Evolutionary conservation across 345 rosid genomes (phyloP).

Genomic region (Dipteronia sinensis): DNA sequence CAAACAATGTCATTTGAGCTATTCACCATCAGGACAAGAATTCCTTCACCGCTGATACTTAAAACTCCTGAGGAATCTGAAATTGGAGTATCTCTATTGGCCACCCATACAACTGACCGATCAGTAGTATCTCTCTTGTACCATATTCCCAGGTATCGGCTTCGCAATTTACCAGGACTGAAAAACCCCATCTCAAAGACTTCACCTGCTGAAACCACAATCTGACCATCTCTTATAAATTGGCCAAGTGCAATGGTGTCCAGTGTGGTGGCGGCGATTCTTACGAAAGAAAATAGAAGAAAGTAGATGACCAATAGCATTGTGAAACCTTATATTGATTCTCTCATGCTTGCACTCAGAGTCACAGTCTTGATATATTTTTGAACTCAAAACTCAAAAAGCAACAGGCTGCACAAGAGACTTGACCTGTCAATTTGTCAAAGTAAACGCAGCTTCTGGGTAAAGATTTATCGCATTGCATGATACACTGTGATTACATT

Average conservation of each 20-base stretch:
- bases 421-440: too few species aligned
- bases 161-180: conserved; percentile 22
- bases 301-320: neutral
- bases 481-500: too few species aligned
- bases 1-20: conserved; percentile 25
- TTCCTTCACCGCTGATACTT: conserved; percentile 23
- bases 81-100: conserved; percentile 46
- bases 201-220: conserved; percentile 30
- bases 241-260: conserved; percentile 26
- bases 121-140: conserved; percentile 27
- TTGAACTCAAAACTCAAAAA: too few species aligned
- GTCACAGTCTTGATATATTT: too few species aligned
- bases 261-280: neutral
- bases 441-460: too few species aligned
- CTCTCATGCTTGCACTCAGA: neutral
- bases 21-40: conserved; percentile 26
- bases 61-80: conserved; percentile 32
- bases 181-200: conserved; percentile 40
- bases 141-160: conserved; percentile 47
- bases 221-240: conserved; percentile 29
- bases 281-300: neutral
- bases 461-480: too few species aligned
- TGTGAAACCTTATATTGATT: neutral
- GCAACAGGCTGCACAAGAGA: too few species aligned
- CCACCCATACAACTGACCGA: conserved; percentile 44